phyloP scores from a whole-genome alignment of 768 basidiomycete genomes.

The Xerocomus spinulosus region DNA sequence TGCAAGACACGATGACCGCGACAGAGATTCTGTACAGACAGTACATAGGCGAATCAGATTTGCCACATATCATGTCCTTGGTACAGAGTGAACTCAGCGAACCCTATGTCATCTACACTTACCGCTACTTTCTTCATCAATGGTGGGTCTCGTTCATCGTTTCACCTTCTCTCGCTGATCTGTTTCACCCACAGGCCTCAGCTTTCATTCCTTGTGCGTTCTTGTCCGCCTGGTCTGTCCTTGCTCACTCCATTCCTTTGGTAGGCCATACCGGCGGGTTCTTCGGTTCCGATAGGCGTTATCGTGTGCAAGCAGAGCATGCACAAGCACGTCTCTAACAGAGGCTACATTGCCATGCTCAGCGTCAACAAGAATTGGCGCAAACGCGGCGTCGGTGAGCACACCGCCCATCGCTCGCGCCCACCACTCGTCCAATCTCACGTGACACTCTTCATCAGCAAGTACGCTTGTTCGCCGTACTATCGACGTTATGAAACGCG shows the following conservation, averaged over 20 bases:
- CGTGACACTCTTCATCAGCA: conserved; percentile 46
- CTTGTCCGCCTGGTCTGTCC: too few relatives aligned
- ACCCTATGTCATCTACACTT: conserved; percentile 95
- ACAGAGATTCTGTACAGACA: conserved; percentile 57
- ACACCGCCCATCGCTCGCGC: conserved; percentile 4
- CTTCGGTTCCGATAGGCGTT: conserved; percentile 70
- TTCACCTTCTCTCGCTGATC: conserved; percentile 2
- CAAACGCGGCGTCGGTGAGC: conserved; percentile 88
- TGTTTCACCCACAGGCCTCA: conserved; percentile 65
- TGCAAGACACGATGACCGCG: conserved; percentile 19
- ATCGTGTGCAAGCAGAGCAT: conserved; percentile 97
- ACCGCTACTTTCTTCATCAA: conserved; percentile 92
- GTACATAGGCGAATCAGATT: conserved; percentile 72
- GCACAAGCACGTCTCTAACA: conserved; percentile 67
- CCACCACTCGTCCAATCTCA: conserved; percentile 12
- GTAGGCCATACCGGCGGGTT: conserved; percentile 27
- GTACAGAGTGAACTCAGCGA: conserved; percentile 92
- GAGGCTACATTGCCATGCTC: conserved; percentile 99
- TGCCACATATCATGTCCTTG: conserved; percentile 79
- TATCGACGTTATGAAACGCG: conserved; percentile 75
- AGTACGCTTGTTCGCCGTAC: conserved; percentile 80
- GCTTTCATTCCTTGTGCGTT: conserved; percentile 69
- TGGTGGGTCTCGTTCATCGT: conserved; percentile 56
- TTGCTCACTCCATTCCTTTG: not conserved
- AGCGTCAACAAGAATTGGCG: conserved; percentile 82